Evolutionary conservation across 2,329 filamentous ascomycete species (phyloP).

Genomic region (Colletotrichum sp.): DNA sequence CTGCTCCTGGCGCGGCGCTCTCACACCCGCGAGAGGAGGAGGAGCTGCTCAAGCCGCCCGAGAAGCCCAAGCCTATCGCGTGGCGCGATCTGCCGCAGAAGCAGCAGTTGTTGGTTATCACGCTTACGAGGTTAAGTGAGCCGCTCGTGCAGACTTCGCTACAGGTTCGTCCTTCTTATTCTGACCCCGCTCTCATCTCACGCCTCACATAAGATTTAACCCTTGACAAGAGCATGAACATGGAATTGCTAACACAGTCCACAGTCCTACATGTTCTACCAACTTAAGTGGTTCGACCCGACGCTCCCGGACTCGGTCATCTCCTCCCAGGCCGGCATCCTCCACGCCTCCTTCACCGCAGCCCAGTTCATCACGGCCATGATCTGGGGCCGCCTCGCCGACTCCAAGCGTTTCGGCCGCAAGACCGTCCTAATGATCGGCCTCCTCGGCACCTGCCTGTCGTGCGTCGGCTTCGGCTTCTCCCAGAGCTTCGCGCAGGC

Average conservation of each 20-base stretch:
- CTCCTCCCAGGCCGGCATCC: conserved; percentile 75
- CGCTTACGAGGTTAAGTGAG: conserved; percentile 79
- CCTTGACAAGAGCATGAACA: background rate
- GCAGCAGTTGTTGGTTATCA: conserved; percentile 77
- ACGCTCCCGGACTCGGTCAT: conserved; percentile 66
- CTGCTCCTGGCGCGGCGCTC: background rate
- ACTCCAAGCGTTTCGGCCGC: conserved; percentile 68
- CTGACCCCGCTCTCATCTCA: background rate
- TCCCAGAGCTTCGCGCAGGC: conserved; percentile 68
- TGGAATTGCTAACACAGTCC: background rate
- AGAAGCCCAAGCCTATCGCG: conserved; percentile 53
- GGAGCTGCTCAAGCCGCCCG: background rate
- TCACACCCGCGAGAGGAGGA: background rate
- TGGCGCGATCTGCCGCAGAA: conserved; percentile 80
- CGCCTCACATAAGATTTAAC: background rate
- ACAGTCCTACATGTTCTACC: conserved; percentile 81
- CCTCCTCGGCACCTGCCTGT: conserved; percentile 68
- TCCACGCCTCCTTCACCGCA: conserved; percentile 80
- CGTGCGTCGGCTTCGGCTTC: conserved; percentile 76
- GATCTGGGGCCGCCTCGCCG: conserved; percentile 77
- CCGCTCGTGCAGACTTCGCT: conserved; percentile 81
- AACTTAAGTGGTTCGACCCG: conserved; percentile 77
- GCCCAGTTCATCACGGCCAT: conserved; percentile 85
- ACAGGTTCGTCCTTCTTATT: conserved; percentile 35
- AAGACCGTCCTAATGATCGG: conserved; percentile 83